Percentiles rank a stretch among this genome's conserved stretches.
These are phyloP conservation scores for Immersiporthe knoxdaviesiana DNA, from an alignment of 2,329 filamentous ascomycete species.

Conservation along the genomic window DNA sequence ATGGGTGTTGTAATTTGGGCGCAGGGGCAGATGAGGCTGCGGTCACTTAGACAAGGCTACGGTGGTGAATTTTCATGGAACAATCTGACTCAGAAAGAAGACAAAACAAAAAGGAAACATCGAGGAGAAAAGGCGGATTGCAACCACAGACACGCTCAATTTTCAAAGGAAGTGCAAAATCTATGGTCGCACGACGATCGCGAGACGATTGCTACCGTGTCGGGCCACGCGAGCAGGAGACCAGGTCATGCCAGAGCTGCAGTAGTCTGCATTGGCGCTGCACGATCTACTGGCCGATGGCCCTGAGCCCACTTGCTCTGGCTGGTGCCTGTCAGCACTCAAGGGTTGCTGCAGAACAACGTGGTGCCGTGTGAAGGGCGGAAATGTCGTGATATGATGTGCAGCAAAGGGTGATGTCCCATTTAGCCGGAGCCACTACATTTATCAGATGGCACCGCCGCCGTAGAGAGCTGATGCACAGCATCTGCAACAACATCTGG, in stretches of 20 bases:
- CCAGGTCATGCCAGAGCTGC: constrained; percentile 8
- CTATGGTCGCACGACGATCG: background rate
- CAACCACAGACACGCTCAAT: background rate
- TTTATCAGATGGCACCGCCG: background rate
- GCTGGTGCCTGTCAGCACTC: background rate
- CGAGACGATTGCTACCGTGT: background rate
- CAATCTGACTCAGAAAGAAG: background rate
- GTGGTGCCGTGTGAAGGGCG: background rate
- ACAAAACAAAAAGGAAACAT: too few species aligned
- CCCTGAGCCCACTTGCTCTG: background rate
- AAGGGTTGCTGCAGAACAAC: background rate
- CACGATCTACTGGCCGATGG: background rate
- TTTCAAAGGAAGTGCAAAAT: background rate
- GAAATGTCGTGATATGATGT: background rate
- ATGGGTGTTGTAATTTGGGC: background rate
- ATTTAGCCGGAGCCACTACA: background rate
- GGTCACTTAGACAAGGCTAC: constrained; percentile 11
- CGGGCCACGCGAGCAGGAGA: constrained; percentile 5
- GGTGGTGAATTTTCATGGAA: background rate
- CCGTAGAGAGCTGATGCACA: background rate
- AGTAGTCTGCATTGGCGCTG: constrained; percentile 11
- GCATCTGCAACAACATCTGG: background rate
- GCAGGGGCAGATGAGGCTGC: background rate
- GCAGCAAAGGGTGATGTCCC: background rate
- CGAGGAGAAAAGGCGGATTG: too few species aligned